Evolutionary conservation across 1,284 basidiomycete genomes (phyloP), one percentile per base, ranked within the genome.

Genomic region (Cutaneotrichosporon arboriforme): DNA sequence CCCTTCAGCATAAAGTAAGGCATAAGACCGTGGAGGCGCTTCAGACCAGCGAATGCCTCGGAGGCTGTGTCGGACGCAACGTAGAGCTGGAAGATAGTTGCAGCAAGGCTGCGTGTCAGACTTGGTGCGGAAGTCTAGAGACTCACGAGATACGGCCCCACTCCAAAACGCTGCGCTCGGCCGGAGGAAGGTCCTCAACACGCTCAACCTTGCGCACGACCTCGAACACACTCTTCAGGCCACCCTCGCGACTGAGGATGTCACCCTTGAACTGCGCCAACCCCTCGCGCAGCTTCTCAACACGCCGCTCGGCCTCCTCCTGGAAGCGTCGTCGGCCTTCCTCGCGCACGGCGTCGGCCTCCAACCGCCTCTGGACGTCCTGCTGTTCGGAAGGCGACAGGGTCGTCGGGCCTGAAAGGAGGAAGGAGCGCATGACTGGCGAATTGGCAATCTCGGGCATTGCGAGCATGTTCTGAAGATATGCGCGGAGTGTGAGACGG

Each of bases 1-100:
- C 89, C 82, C 71, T 92, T 94, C 56, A 98, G 82, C 78, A 97
- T 84, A 68, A 97, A 91, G 76, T 99, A 99, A 3, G 94, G 94
- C 90, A 98, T 97, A 54, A 97, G 78, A 1, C 90, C 90, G 69
- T 99, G 96, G 51, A 97, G 83, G 39, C 93, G 83, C 77, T 97
- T 98, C 59, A 99, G 77, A 58, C 84, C 82, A 1, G 88, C 81
- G 61, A 97, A 87, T 12, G 84, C 87, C 63, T 96, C 88, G 4
- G 92, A 94, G 10, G 92, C 88, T 54, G 85, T 87, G 74, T 99
- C 94, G 14, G 90, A 84, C 1, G 94, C 94, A 34, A 97, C 84
- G 64, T 93, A 94, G 44, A 90, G 84, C 63, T 94, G 90, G 73
- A 97, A 99, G 46, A 97, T 85, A 3, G 94, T 96, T 4, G 93